Evolutionary conservation across 2,329 filamentous ascomycete genomes (phyloP).

Genomic region (Colletotrichum horii): DNA sequence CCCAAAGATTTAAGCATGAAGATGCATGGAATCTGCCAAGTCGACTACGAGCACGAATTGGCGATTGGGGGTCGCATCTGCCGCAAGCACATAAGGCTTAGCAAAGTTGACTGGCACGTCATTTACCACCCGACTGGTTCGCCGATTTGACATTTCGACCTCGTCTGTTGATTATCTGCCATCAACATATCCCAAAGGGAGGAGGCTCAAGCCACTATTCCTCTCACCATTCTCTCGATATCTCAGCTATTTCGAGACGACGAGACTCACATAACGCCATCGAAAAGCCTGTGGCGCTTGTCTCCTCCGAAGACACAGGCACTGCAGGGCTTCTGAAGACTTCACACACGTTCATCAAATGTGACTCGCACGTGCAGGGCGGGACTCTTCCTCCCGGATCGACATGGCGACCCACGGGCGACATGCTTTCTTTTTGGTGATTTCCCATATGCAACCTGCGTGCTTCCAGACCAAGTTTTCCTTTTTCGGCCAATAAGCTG

Average conservation of each 20-base stretch:
- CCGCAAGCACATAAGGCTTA: neutral
- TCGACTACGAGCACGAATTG: neutral
- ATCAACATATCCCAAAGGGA: neutral
- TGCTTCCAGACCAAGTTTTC: neutral
- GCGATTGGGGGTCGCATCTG: neutral
- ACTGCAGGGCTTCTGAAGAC: constrained; percentile 18
- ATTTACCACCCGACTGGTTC: neutral
- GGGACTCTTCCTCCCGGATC: neutral
- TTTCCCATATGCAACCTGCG: neutral
- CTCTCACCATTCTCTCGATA: neutral
- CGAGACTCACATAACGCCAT: neutral
- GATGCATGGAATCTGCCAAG: neutral
- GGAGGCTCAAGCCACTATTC: neutral
- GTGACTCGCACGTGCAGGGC: constrained; percentile 14
- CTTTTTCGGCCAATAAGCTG: constrained; percentile 2
- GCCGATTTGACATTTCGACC: neutral
- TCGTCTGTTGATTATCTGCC: neutral
- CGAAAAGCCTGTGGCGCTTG: neutral
- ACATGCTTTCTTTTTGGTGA: constrained; percentile 10
- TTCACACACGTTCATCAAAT: neutral
- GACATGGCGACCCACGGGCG: neutral
- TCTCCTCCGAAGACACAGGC: neutral
- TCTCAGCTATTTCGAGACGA: neutral
- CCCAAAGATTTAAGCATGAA: neutral
- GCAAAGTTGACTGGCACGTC: neutral